These are phyloP conservation scores for Chlamydomonas schloesseri DNA, from an alignment of 139 green algal species.

Conservation along the genomic window DNA sequence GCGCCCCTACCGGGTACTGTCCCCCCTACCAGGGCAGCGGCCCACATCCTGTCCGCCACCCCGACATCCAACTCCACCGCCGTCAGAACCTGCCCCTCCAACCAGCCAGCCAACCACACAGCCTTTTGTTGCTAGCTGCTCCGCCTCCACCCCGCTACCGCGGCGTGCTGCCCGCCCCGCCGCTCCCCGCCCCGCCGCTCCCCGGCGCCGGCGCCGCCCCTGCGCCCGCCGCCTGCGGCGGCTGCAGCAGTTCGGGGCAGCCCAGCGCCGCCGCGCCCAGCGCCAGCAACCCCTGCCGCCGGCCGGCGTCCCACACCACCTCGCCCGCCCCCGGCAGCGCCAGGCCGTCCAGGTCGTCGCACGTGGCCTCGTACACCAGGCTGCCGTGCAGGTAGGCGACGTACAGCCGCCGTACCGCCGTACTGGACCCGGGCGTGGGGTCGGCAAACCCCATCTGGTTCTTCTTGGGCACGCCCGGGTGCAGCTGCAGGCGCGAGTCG, in stretches of 20 bases:
- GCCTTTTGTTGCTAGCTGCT: no score
- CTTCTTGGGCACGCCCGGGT: constrained; percentile 61
- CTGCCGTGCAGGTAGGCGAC: constrained; percentile 52
- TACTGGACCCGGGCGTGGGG: constrained; percentile 12
- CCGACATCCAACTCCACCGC: no score
- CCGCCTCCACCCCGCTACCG: no score
- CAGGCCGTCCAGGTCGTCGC: constrained; percentile 54
- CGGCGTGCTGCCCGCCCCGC: no score
- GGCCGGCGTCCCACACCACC: constrained; percentile 15
- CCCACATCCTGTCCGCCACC: no score
- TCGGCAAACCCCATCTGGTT: constrained; percentile 74
- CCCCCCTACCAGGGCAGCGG: no score
- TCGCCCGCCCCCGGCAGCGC: constrained; percentile 43
- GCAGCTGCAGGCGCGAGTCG: constrained; percentile 54
- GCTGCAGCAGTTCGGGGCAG: constrained; percentile 2
- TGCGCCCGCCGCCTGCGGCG: background rate
- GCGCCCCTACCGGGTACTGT: no score
- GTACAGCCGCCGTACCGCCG: constrained; percentile 53
- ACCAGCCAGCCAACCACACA: no score
- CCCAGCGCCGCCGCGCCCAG: constrained; percentile 19
- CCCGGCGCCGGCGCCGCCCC: background rate
- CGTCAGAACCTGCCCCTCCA: no score
- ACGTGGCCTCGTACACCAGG: constrained; percentile 50
- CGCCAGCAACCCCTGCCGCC: constrained; percentile 12
- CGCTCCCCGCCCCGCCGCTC: background rate